These are phyloP conservation scores for Rhododendron williamsianum DNA, from an alignment of 148 eudicot genomes.

Conservation along the genomic window DNA sequence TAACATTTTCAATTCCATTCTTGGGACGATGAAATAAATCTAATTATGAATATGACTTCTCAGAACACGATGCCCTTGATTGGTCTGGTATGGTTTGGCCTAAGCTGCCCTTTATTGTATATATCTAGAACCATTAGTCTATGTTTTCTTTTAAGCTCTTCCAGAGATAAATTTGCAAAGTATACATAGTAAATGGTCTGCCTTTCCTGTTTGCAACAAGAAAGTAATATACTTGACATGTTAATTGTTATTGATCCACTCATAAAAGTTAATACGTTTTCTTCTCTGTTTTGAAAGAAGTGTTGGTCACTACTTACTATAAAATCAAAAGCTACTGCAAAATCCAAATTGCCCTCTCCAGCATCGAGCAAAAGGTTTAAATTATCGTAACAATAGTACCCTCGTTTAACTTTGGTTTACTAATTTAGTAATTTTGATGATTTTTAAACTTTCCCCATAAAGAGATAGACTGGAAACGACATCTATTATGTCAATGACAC, in stretches of 20 bases:
- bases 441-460: background rate
- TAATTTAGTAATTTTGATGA: background rate
- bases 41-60: background rate
- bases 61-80: background rate
- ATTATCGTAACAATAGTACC: background rate
- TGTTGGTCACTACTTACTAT: background rate
- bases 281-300: background rate
- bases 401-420: background rate
- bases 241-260: background rate
- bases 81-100: background rate
- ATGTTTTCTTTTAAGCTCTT: background rate
- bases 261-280: background rate
- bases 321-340: background rate
- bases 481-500: background rate
- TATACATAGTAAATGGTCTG: background rate
- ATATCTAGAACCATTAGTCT: background rate
- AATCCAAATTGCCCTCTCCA: background rate
- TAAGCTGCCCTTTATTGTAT: background rate
- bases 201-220: background rate
- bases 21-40: background rate
- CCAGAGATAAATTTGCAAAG: background rate
- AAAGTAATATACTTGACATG: background rate
- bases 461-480: background rate
- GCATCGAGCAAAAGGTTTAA: background rate
- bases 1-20: background rate